Percentiles rank a stretch among this genome's conserved stretches.
phyloP scores from a whole-genome alignment of 345 rosid genomes.

The Trapa bicornis region DNA sequence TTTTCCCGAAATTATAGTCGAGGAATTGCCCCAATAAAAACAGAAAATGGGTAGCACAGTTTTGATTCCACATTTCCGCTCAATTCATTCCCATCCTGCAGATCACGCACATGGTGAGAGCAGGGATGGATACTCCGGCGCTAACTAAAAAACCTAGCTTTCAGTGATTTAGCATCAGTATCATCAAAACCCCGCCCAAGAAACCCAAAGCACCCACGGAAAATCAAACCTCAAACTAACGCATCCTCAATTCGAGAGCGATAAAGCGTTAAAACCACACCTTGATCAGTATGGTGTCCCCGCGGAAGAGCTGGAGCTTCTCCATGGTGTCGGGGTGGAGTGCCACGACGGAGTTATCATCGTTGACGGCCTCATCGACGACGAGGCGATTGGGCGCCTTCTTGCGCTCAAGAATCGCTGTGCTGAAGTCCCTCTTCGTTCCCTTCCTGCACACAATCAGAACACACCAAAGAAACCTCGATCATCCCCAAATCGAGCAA shows the following conservation, averaged over 20 bases:
- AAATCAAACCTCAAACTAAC: background rate
- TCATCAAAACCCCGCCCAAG: background rate
- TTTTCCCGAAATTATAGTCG: too few relatives aligned
- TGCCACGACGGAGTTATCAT: conserved; percentile 83
- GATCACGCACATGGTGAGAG: background rate
- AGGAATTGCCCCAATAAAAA: background rate
- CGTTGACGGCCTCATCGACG: conserved; percentile 86
- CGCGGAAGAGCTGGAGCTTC: conserved; percentile 94
- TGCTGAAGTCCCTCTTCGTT: conserved; percentile 75
- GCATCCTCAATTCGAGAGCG: background rate
- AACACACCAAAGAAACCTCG: background rate
- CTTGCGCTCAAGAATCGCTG: conserved; percentile 85
- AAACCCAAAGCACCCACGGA: background rate
- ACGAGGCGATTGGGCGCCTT: conserved; percentile 78
- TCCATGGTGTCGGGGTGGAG: conserved; percentile 94
- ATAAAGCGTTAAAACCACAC: conserved; percentile 17
- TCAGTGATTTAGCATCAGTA: background rate
- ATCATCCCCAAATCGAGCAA: background rate
- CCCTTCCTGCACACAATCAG: conserved; percentile 37
- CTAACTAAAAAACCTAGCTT: background rate
- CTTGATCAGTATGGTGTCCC: conserved; percentile 86
- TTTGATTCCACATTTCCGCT: background rate
- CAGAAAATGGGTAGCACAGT: background rate
- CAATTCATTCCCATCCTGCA: background rate
- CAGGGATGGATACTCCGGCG: background rate